Conservation (phyloP, 2,329 filamentous ascomycete genomes). For the Neocucurbitaria cava region DNA sequence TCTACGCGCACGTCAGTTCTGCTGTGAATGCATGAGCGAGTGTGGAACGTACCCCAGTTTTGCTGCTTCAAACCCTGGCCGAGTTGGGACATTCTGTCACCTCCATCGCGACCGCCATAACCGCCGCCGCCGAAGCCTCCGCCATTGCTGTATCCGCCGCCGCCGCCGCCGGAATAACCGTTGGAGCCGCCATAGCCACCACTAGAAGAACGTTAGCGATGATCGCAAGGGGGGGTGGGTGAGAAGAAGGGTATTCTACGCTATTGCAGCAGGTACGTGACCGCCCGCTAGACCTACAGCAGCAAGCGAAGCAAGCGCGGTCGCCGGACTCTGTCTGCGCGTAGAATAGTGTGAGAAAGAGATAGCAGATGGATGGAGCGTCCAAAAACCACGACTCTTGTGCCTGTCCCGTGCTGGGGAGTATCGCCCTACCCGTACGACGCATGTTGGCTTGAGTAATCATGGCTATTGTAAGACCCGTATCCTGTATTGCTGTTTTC, state of each 20-base stretch:
- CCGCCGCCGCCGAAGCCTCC: constrained; percentile 51
- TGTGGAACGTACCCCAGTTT: constrained; percentile 76
- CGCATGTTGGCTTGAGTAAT: constrained; percentile 55
- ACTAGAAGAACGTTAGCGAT: constrained; percentile 39
- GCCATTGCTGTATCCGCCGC: constrained; percentile 62
- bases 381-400: constrained; percentile 45
- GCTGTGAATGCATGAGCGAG: neutral
- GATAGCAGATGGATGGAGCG: constrained; percentile 37
- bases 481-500: constrained; percentile 52
- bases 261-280: constrained; percentile 36
- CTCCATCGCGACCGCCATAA: constrained; percentile 65
- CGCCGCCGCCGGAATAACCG: constrained; percentile 56
- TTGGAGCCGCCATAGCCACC: constrained; percentile 36
- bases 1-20: constrained; percentile 63
- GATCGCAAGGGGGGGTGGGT: constrained; percentile 6
- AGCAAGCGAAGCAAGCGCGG: constrained; percentile 29
- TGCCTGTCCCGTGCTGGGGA: constrained; percentile 49
- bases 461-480: constrained; percentile 55
- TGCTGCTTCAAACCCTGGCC: constrained; percentile 88
- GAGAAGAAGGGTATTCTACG: constrained; percentile 38
- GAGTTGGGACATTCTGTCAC: constrained; percentile 93
- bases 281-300: constrained; percentile 27
- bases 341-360: constrained; percentile 38
- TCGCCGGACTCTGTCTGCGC: constrained; percentile 37
- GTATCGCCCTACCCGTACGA: constrained; percentile 53